A percentile compares a stretch with the other conserved stretches of the same genome.
Conservation (phyloP, 2,329 filamentous ascomycete species). For the Exophiala calicioides region DNA sequence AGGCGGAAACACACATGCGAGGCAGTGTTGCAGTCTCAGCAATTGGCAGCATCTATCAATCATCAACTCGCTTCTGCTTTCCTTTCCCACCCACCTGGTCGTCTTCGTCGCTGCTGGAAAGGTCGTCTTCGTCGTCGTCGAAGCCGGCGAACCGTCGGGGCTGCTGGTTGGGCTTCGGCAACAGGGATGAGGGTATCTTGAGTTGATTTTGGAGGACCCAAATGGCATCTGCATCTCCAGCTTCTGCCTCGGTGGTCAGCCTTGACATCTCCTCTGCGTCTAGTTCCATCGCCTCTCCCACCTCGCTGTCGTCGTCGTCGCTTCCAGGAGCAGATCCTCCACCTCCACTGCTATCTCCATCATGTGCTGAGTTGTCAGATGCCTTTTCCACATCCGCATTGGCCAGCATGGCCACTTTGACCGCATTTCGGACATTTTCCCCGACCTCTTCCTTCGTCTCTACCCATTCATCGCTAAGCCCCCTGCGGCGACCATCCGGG, state of each 20-base stretch:
- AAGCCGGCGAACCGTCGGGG: constrained; percentile 47
- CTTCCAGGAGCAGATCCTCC: constrained; percentile 38
- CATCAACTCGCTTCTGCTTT: constrained; percentile 15
- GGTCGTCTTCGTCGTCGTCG: constrained; percentile 50
- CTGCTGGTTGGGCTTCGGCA: constrained; percentile 27
- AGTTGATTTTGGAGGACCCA: constrained; percentile 33
- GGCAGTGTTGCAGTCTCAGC: no score
- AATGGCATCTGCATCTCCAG: constrained; percentile 31
- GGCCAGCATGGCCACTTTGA: constrained; percentile 71
- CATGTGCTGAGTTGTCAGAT: constrained; percentile 41
- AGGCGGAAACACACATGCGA: neutral
- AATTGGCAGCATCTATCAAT: no score
- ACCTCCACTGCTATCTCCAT: constrained; percentile 40
- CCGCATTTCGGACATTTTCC: constrained; percentile 78
- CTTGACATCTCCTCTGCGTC: constrained; percentile 29
- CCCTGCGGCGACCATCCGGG: constrained; percentile 57
- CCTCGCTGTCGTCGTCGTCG: constrained; percentile 43
- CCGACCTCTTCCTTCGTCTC: constrained; percentile 90
- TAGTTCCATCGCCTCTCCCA: constrained; percentile 34
- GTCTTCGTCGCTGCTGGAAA: constrained; percentile 47
- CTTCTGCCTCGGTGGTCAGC: constrained; percentile 28
- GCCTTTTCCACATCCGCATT: constrained; percentile 42
- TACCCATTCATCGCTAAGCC: constrained; percentile 81
- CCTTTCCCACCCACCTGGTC: constrained; percentile 31
- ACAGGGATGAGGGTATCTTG: constrained; percentile 26